Evolutionary conservation across 805 yeast genomes (phyloP).

Genomic region (Grigorovia yakushimaensis): DNA sequence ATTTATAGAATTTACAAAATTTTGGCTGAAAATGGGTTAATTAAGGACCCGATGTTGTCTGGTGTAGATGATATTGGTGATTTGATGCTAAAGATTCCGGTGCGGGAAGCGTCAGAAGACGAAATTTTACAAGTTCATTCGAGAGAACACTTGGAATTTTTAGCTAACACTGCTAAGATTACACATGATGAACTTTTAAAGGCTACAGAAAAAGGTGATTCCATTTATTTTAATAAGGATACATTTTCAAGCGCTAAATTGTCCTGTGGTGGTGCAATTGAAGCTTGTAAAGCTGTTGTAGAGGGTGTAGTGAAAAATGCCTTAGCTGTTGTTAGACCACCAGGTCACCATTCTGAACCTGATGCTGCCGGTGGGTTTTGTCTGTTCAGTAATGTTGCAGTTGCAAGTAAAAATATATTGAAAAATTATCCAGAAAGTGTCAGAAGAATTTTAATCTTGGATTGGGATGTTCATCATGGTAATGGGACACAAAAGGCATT

Average conservation of each 20-base stretch:
- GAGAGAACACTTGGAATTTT: slow-evolving; percentile 62
- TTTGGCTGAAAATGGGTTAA: slow-evolving; percentile 86
- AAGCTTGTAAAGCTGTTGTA: slow-evolving; percentile 90
- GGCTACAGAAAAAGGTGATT: slow-evolving; percentile 86
- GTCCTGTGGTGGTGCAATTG: slow-evolving; percentile 95
- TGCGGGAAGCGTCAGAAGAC: slow-evolving; percentile 77
- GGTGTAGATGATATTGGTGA: slow-evolving; percentile 70
- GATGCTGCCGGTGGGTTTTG: slow-evolving; percentile 96
- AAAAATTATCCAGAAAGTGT: slow-evolving; percentile 82
- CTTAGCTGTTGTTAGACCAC: slow-evolving; percentile 92
- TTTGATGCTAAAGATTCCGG: slow-evolving; percentile 79
- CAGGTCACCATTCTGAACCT: slow-evolving; percentile 99
- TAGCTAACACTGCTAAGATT: slow-evolving; percentile 71
- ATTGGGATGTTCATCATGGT: slow-evolving; percentile 99
- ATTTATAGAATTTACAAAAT: slow-evolving; percentile 89
- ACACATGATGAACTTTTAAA: slow-evolving; percentile 62
- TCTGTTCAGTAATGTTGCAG: slow-evolving; percentile 91
- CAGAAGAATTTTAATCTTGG: slow-evolving; percentile 70
- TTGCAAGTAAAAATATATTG: slow-evolving; percentile 81
- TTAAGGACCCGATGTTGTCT: slow-evolving; percentile 65
- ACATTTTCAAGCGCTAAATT: slow-evolving; percentile 77
- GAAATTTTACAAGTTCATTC: slow-evolving; percentile 85
- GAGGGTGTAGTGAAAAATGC: slow-evolving; percentile 89
- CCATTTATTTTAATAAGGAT: slow-evolving; percentile 90
- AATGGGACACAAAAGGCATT: slow-evolving; percentile 96